These are phyloP conservation scores for Dothidotthia symphoricarpi DNA, from an alignment of 2,329 filamentous ascomycete genomes.

Conservation along the genomic window DNA sequence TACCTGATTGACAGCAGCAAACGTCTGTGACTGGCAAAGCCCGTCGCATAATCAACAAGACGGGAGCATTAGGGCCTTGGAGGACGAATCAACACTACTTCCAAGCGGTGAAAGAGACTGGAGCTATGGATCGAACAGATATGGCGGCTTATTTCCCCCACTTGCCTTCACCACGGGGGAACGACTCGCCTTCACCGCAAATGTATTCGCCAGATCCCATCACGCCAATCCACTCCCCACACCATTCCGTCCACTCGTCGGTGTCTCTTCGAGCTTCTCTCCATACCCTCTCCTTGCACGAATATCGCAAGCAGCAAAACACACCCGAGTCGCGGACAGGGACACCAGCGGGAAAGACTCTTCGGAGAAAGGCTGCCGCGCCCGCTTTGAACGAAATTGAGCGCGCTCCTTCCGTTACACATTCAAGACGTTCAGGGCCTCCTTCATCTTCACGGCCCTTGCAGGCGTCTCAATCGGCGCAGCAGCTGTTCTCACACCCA, in stretches of 20 bases:
- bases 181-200: slow-evolving; percentile 18
- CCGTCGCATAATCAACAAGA: no score
- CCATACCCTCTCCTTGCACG: slow-evolving; percentile 40
- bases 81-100: neutral
- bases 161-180: slow-evolving; percentile 27
- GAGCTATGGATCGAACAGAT: slow-evolving; percentile 3
- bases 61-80: no score
- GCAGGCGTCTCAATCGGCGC: slow-evolving; percentile 31
- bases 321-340: slow-evolving; percentile 31
- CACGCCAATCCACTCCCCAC: slow-evolving; percentile 40
- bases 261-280: slow-evolving; percentile 33
- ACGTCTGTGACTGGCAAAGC: no score
- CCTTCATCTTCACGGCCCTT: slow-evolving; percentile 20
- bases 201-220: slow-evolving; percentile 19
- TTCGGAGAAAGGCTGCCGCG: slow-evolving; percentile 41
- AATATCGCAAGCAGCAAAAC: slow-evolving; percentile 42
- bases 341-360: slow-evolving; percentile 33
- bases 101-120: neutral
- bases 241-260: slow-evolving; percentile 37
- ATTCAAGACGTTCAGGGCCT: slow-evolving; percentile 9
- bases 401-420: slow-evolving; percentile 22
- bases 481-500: slow-evolving; percentile 23
- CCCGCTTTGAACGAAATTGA: slow-evolving; percentile 33
- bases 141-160: slow-evolving; percentile 22
- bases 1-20: neutral